Evolutionary conservation across 768 basidiomycete genomes (phyloP).

Genomic region (Coprinopsis sp.): DNA sequence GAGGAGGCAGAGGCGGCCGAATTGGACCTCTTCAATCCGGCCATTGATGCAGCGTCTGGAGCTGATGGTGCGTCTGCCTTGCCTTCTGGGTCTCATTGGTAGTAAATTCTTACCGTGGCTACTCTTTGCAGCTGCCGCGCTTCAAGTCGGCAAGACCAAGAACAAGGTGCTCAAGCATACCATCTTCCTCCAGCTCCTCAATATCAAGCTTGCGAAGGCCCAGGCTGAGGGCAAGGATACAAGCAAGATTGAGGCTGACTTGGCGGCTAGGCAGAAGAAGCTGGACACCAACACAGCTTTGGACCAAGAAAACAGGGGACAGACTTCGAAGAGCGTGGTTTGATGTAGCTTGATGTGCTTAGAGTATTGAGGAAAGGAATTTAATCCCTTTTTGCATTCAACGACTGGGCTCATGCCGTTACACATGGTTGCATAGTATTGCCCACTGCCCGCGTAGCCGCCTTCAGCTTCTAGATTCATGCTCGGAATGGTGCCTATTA

Average conservation of each 20-base stretch:
- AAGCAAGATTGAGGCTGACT: neutral
- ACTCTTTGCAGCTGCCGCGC: neutral
- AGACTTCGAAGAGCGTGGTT: neutral
- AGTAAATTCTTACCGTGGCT: no score
- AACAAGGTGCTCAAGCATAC: slow-evolving; percentile 4
- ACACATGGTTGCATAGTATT: no score
- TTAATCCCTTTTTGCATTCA: no score
- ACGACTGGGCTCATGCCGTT: no score
- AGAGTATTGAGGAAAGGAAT: no score
- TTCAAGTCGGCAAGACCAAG: slow-evolving; percentile 1
- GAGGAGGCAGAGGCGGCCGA: slow-evolving; percentile 1
- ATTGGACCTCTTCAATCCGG: slow-evolving; percentile 1
- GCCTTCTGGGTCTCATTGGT: no score
- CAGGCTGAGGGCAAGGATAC: neutral
- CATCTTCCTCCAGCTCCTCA: slow-evolving; percentile 2
- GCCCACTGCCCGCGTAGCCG: no score
- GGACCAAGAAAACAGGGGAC: neutral
- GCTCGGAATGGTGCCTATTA: no score
- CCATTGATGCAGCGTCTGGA: neutral
- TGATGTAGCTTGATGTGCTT: no score
- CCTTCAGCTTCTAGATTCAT: no score
- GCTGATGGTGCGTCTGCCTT: neutral
- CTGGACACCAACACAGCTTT: neutral
- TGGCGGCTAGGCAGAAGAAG: neutral
- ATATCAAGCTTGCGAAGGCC: neutral